Evolutionary conservation across 352 stramenopile genomes (phyloP).

Genomic region (Ophiocytium majus): DNA sequence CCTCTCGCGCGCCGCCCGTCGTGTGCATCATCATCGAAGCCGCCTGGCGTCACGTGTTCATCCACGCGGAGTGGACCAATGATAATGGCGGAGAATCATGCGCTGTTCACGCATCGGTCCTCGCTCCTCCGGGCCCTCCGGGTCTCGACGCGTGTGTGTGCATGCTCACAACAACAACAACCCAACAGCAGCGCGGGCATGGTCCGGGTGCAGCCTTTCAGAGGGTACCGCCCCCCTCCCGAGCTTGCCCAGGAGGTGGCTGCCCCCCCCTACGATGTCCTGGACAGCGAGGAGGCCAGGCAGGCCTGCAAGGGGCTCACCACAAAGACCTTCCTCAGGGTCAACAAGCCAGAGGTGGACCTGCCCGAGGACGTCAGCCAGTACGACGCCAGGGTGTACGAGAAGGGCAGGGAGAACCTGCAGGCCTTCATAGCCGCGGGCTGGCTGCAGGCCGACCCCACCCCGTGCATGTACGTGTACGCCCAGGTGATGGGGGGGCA

Average conservation of each 20-base stretch:
- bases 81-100: no score
- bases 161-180: no score
- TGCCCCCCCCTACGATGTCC: conserved; percentile 56
- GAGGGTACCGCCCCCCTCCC: conserved; percentile 39
- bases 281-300: conserved; percentile 52
- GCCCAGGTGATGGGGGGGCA: conserved; percentile 54
- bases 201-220: conserved; percentile 55
- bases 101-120: no score
- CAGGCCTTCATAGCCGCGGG: conserved; percentile 47
- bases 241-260: conserved; percentile 41
- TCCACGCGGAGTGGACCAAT: no score
- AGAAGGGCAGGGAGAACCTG: conserved; percentile 47
- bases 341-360: conserved; percentile 59
- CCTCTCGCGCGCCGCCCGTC: no score
- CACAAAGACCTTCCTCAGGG: conserved; percentile 51
- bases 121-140: no score
- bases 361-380: conserved; percentile 46
- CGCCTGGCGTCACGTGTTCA: no score
- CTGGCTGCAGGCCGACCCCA: conserved; percentile 50
- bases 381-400: conserved; percentile 55
- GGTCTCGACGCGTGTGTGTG: no score
- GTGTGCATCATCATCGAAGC: no score
- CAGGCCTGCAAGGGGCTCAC: conserved; percentile 35
- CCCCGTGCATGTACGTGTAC: conserved; percentile 55
- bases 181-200: conserved; percentile 27